These are phyloP conservation scores for Clausena lansium DNA, from an alignment of 345 rosid species.

Conservation along the genomic window DNA sequence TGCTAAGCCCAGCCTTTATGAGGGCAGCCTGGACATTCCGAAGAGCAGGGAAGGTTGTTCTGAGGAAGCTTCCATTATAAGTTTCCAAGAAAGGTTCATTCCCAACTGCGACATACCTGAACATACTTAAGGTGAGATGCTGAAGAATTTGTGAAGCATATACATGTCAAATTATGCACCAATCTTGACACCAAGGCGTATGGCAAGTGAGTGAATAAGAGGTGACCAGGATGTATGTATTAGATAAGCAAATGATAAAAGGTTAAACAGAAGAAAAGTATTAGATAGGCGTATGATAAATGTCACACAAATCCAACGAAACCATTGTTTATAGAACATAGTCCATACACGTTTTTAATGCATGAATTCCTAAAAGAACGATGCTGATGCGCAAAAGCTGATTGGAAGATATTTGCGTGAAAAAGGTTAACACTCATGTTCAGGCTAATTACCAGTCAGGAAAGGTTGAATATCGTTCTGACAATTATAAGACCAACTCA, in stretches of 20 bases:
- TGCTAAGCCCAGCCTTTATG: slow-evolving; percentile 69
- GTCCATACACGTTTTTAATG: neutral
- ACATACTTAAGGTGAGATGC: slow-evolving; percentile 25
- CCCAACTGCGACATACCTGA: slow-evolving; percentile 94
- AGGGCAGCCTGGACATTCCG: slow-evolving; percentile 74
- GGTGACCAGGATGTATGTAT: neutral
- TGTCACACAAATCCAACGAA: neutral
- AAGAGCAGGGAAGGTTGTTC: slow-evolving; percentile 75
- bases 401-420: neutral
- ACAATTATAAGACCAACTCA: neutral
- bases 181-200: neutral
- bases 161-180: neutral
- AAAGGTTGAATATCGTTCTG: neutral
- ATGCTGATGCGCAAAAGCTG: neutral
- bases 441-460: neutral
- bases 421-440: neutral
- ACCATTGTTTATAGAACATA: neutral
- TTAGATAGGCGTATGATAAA: neutral
- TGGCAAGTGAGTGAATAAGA: neutral
- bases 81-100: slow-evolving; percentile 88
- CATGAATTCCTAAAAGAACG: neutral
- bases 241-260: neutral
- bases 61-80: slow-evolving; percentile 67
- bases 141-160: neutral
- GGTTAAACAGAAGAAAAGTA: neutral